phyloP scores from a whole-genome alignment of 768 basidiomycete genomes.

The Rhizopogon roseolus region DNA sequence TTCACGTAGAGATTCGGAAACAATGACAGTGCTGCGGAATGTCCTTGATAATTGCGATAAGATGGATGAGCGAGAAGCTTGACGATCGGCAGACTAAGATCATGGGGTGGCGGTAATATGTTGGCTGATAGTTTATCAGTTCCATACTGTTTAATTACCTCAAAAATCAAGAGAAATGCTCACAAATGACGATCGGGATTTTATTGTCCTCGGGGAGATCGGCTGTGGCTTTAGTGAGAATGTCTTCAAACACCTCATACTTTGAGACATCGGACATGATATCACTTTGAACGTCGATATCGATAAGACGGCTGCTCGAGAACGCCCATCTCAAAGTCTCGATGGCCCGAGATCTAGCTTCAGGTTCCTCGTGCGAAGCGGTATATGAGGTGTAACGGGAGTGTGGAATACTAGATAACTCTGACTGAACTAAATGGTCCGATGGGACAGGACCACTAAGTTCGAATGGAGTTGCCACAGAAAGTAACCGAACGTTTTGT shows the following conservation, averaged over 20 bases:
- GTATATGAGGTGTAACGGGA: conserved; percentile 58
- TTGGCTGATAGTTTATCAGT: conserved; percentile 47
- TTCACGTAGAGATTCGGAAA: conserved; percentile 69
- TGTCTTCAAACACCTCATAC: conserved; percentile 66
- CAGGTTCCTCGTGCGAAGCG: conserved; percentile 33
- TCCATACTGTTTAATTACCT: not conserved
- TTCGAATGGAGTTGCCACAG: conserved; percentile 57
- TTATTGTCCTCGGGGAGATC: conserved; percentile 29
- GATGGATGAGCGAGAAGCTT: conserved; percentile 75
- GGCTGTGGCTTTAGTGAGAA: conserved; percentile 58
- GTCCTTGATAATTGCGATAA: conserved; percentile 69
- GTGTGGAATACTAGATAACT: conserved; percentile 35
- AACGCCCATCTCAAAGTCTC: conserved; percentile 65
- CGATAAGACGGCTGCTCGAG: conserved; percentile 55
- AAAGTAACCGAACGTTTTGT: conserved; percentile 23
- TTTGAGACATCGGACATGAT: conserved; percentile 45
- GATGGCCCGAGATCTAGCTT: conserved; percentile 41
- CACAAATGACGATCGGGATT: conserved; percentile 65
- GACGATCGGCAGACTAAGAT: conserved; percentile 66
- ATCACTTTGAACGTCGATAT: conserved; percentile 61
- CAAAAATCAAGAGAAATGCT: conserved; percentile 15
- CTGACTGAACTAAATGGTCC: conserved; percentile 30
- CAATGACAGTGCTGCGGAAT: conserved; percentile 68
- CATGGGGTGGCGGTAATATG: conserved; percentile 74
- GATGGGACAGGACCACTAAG: conserved; percentile 43